Evolutionary conservation across 768 basidiomycete species (phyloP).

Genomic region (Macrolepiota fuliginosa): DNA sequence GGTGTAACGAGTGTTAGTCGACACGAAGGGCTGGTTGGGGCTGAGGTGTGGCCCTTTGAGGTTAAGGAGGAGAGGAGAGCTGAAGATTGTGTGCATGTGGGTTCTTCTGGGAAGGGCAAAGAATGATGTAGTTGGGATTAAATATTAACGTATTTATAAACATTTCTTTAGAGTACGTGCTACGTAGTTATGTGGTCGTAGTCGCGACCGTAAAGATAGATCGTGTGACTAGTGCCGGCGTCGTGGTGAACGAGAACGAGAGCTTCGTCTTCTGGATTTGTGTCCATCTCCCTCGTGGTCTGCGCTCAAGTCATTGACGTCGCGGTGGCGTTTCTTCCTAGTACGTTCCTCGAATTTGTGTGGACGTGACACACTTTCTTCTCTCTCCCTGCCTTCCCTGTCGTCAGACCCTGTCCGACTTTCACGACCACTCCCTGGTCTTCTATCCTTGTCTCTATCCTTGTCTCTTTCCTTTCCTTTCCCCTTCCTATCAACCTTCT

Average conservation of each 20-base stretch:
- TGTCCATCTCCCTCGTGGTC: background rate
- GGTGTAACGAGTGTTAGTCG: conserved; percentile 39
- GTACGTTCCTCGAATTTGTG: background rate
- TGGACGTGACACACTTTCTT: background rate
- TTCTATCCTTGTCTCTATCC: background rate
- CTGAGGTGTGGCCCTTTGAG: conserved; percentile 32
- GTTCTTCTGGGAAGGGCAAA: background rate
- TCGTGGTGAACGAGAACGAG: conserved; percentile 37
- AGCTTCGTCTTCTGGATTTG: conserved; percentile 22
- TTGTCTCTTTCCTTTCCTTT: conserved; percentile 10
- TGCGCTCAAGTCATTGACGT: background rate
- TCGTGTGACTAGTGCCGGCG: conserved; percentile 4
- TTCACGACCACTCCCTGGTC: background rate
- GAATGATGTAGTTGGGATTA: background rate
- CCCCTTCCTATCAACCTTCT: conserved; percentile 35
- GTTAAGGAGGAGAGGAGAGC: conserved; percentile 16
- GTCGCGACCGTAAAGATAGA: background rate
- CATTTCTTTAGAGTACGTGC: background rate
- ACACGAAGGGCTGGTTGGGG: conserved; percentile 11
- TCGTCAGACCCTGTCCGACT: background rate
- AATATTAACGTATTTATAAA: background rate
- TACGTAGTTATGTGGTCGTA: background rate
- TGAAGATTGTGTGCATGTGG: conserved; percentile 11
- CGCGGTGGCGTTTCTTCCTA: conserved; percentile 7
- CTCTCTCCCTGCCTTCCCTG: background rate